Evolutionary conservation across 768 basidiomycete genomes (phyloP).

Genomic region (Boletus sensibilis): DNA sequence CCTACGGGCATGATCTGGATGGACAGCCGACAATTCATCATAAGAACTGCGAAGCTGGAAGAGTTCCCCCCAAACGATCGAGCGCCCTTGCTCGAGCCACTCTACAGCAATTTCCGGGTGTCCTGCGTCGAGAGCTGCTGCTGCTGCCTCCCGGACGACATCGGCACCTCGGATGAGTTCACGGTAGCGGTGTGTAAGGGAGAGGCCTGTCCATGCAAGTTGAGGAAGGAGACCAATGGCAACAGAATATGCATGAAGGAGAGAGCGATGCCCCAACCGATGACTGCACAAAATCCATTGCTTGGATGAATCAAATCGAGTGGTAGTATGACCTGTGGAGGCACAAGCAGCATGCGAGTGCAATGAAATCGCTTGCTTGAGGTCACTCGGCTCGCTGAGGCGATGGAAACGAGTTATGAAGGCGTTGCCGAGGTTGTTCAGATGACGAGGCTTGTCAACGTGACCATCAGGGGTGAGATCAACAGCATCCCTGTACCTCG

Average conservation of each 20-base stretch:
- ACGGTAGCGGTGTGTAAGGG: not conserved
- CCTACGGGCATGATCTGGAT: not conserved
- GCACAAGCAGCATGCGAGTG: not conserved
- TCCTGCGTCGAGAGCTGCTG: slow-evolving; percentile 12
- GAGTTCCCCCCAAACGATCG: slow-evolving; percentile 9
- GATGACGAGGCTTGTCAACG: too few relatives aligned
- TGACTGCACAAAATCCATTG: not conserved
- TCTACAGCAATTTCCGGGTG: not conserved
- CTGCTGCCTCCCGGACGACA: slow-evolving; percentile 21
- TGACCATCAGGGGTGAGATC: not conserved
- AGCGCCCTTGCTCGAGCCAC: slow-evolving; percentile 9
- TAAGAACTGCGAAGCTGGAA: not conserved
- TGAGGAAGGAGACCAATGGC: not conserved
- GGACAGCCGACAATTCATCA: not conserved
- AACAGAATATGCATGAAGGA: not conserved
- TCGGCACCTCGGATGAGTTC: not conserved
- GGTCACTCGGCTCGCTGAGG: too few relatives aligned
- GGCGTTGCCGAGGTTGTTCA: too few relatives aligned
- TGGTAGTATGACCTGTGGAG: not conserved
- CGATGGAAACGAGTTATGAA: too few relatives aligned
- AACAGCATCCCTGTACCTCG: not conserved
- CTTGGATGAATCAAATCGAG: not conserved
- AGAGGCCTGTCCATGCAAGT: not conserved
- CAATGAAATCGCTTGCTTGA: not conserved
- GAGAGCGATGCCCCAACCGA: not conserved